phyloP scores from a whole-genome alignment of 768 basidiomycete genomes.

The Termitomyces sp. region DNA sequence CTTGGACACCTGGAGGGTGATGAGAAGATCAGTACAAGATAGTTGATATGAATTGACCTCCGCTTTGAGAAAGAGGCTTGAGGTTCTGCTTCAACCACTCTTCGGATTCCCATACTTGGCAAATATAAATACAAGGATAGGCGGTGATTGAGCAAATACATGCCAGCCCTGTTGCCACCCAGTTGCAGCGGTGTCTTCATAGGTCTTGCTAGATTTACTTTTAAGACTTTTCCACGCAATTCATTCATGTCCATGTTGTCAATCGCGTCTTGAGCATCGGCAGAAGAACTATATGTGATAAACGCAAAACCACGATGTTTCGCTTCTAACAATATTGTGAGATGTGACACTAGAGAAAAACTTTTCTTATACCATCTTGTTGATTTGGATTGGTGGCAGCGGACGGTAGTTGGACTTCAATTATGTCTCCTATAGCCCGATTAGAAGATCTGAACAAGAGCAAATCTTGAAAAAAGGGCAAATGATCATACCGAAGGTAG shows the following conservation, averaged over 20 bases:
- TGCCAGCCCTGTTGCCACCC: constrained; percentile 75
- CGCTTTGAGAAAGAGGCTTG: constrained; percentile 72
- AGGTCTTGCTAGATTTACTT: constrained; percentile 83
- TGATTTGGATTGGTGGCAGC: constrained; percentile 64
- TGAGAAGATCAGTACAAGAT: neutral
- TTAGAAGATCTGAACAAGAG: constrained; percentile 6
- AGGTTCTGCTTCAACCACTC: constrained; percentile 86
- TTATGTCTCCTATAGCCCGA: constrained; percentile 69
- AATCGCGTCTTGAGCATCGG: constrained; percentile 93
- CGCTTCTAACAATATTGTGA: constrained; percentile 33
- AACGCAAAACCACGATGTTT: constrained; percentile 95
- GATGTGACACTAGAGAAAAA: constrained; percentile 3
- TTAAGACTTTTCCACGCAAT: constrained; percentile 68
- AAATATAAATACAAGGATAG: neutral
- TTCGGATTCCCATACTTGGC: constrained; percentile 92
- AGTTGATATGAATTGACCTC: constrained; percentile 43
- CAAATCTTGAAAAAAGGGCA: neutral
- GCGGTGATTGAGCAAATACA: constrained; percentile 22
- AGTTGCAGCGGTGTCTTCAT: constrained; percentile 66
- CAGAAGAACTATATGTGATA: constrained; percentile 75
- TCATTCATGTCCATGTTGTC: constrained; percentile 99
- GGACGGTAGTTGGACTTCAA: constrained; percentile 86
- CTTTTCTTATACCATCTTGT: constrained; percentile 45
- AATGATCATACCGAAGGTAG: constrained; percentile 72
- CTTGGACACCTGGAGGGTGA: constrained; percentile 48